phyloP scores from a whole-genome alignment of 1,284 basidiomycete genomes.

The Trichosporon sp. region DNA sequence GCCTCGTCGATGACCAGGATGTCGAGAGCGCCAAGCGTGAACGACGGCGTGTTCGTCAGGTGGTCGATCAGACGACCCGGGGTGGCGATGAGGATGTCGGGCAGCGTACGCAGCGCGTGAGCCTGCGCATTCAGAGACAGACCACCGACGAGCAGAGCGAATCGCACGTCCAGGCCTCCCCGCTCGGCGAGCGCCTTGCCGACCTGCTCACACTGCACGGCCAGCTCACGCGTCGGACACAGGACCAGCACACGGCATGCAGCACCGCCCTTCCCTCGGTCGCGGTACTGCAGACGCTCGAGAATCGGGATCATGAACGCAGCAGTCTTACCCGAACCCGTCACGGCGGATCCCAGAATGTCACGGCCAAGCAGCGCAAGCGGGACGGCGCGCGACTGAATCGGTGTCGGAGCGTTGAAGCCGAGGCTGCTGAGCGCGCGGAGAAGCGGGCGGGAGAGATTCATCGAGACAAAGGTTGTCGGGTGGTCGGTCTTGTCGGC shows the following conservation, averaged over 20 bases:
- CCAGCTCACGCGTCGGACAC: constrained; percentile 88
- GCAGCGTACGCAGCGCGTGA: constrained; percentile 70
- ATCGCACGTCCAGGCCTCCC: constrained; percentile 76
- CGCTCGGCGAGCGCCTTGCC: constrained; percentile 67
- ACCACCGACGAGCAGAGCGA: constrained; percentile 88
- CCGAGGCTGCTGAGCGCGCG: constrained; percentile 77
- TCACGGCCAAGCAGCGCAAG: constrained; percentile 90
- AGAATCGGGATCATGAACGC: constrained; percentile 92
- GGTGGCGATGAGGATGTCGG: constrained; percentile 89
- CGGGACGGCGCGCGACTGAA: constrained; percentile 87
- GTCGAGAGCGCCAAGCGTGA: constrained; percentile 87
- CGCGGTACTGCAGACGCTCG: constrained; percentile 82
- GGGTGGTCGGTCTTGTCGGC: constrained; percentile 46
- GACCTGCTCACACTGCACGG: constrained; percentile 89
- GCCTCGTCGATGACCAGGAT: constrained; percentile 95
- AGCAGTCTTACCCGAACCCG: constrained; percentile 93
- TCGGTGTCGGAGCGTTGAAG: constrained; percentile 85
- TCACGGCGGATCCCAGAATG: constrained; percentile 89
- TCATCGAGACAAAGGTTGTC: constrained; percentile 74
- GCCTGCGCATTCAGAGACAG: constrained; percentile 89
- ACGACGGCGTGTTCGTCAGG: constrained; percentile 88
- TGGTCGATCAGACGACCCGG: constrained; percentile 96
- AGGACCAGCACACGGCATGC: constrained; percentile 92
- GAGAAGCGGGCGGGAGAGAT: constrained; percentile 80
- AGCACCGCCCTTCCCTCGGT: constrained; percentile 69